A percentile compares a stretch with the other conserved stretches of the same genome.
Evolutionary conservation across 257 asterid genomes (phyloP).

Genomic region (Eustoma russellianum): DNA sequence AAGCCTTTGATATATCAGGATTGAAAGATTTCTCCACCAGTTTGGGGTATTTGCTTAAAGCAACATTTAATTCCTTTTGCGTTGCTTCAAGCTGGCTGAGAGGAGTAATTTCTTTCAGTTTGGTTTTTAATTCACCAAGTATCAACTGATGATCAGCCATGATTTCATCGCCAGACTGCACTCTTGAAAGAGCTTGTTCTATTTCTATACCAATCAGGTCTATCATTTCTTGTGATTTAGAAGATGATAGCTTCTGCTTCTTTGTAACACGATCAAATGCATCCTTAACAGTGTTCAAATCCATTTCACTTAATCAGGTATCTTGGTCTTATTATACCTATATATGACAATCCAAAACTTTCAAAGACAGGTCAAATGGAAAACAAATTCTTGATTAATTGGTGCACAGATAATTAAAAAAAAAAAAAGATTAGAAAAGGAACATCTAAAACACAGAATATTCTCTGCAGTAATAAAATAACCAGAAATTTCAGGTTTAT

Average conservation of each 20-base stretch:
- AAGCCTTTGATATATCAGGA: conserved; percentile 85
- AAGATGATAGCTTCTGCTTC: conserved; percentile 72
- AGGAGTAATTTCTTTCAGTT: conserved; percentile 63
- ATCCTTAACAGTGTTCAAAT: conserved; percentile 68
- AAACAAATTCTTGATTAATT: too few species aligned
- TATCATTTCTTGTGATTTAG: conserved; percentile 70
- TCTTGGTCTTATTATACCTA: conserved; percentile 10
- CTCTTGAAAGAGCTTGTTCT: conserved; percentile 54
- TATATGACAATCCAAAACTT: conserved; percentile 21
- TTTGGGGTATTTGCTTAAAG: conserved; percentile 72
- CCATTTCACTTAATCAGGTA: conserved; percentile 41
- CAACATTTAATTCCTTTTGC: conserved; percentile 67
- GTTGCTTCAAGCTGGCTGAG: conserved; percentile 68
- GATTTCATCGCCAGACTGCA: conserved; percentile 36
- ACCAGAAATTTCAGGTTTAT: too few species aligned
- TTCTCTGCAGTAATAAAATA: too few species aligned
- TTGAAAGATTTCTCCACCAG: conserved; percentile 68
- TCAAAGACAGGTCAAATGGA: conserved; percentile 7
- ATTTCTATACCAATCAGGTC: conserved; percentile 62
- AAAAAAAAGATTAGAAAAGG: too few species aligned
- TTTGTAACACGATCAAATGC: conserved; percentile 81
- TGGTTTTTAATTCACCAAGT: conserved; percentile 54
- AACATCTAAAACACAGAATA: neutral
- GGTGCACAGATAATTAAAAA: too few species aligned
- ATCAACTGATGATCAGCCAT: conserved; percentile 37